Evolutionary conservation across 768 basidiomycete genomes (phyloP), one percentile per base, ranked within the genome.

Genomic region (Amylocystis lapponica): DNA sequence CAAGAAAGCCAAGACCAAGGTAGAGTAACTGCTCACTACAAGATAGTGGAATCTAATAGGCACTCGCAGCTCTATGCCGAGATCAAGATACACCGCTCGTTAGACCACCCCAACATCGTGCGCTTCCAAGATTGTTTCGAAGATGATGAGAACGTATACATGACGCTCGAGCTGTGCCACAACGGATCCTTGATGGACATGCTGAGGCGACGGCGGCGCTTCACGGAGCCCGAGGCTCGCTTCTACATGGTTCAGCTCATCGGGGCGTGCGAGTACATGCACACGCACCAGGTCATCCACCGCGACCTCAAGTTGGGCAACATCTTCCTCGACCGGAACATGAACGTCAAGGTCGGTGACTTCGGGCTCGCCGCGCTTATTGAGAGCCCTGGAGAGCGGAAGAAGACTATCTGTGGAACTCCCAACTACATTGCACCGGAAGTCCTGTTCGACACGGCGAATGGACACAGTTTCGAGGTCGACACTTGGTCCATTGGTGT

Each of bases 371-470:
- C 96, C 0, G 96, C 95, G 2, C 76, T 99, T 36, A 95, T 98
- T 36, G 94, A 97, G 68, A 94, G 81, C 59, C 89, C 88, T 10
- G 95, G 95, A 0, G 95, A 98, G 64, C 70, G 95, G 58, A 96
- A 98, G 76, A 97, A 97, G 79, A 99, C 95, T 0, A 96, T 98
- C 36, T 97, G 96, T 52, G 95, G 95, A 1, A 99, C 95, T 0
- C 96, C 95, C 2, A 98, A 99, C 60, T 98, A 99, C 60, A 97
- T 99, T 50, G 95, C 96, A 0, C 96, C 96, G 0, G 95, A 98
- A 60, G 93, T 98, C 19, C 69, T 99, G 52, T 96, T 95, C 61
- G 93, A 97, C 61, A 91, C 86, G 20, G 89, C 83, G 14, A 94
- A 92, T 50, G 94, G 95, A 2, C 95, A 99, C 65, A 93, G 89